These are phyloP conservation scores for Leishmania amazonensis DNA, from an alignment of 208 protist genomes.

Conservation along the genomic window DNA sequence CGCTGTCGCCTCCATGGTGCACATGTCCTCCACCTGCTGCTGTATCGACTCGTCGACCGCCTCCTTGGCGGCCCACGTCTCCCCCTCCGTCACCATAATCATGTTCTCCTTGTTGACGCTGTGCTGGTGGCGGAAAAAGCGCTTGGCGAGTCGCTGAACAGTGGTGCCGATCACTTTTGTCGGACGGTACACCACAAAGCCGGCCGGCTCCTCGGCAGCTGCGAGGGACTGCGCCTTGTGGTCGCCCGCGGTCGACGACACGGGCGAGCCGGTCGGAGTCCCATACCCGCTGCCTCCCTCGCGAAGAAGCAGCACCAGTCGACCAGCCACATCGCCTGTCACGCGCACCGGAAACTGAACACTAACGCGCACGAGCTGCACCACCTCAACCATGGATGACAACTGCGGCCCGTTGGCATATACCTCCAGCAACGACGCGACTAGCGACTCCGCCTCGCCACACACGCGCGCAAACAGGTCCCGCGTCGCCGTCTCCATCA, in stretches of 20 bases:
- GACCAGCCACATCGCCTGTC: conserved; percentile 22
- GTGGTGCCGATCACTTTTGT: conserved; percentile 46
- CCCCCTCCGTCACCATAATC: conserved; percentile 60
- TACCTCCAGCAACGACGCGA: conserved; percentile 37
- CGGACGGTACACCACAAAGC: conserved; percentile 29
- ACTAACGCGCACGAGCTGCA: conserved; percentile 39
- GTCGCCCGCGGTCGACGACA: background rate
- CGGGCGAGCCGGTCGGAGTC: background rate
- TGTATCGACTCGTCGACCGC: conserved; percentile 62
- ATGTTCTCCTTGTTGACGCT: conserved; percentile 61
- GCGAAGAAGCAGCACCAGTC: conserved; percentile 23
- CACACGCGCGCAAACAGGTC: conserved; percentile 29
- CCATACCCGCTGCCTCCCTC: background rate
- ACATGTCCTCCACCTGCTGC: conserved; percentile 63
- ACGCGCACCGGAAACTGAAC: conserved; percentile 32
- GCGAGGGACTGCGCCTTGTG: background rate
- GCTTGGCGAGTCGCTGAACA: conserved; percentile 51
- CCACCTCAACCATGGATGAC: conserved; percentile 30
- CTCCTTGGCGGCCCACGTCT: conserved; percentile 69
- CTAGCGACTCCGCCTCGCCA: conserved; percentile 37
- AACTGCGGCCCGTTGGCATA: conserved; percentile 20
- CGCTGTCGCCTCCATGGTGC: conserved; percentile 38
- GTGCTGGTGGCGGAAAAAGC: conserved; percentile 67
- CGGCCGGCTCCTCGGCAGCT: conserved; percentile 8
- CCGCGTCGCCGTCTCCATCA: conserved; percentile 28